Base-by-base conservation (phyloP, 2,329 filamentous ascomycete species). In the Gnomoniopsis smithogilvyi region DNA sequence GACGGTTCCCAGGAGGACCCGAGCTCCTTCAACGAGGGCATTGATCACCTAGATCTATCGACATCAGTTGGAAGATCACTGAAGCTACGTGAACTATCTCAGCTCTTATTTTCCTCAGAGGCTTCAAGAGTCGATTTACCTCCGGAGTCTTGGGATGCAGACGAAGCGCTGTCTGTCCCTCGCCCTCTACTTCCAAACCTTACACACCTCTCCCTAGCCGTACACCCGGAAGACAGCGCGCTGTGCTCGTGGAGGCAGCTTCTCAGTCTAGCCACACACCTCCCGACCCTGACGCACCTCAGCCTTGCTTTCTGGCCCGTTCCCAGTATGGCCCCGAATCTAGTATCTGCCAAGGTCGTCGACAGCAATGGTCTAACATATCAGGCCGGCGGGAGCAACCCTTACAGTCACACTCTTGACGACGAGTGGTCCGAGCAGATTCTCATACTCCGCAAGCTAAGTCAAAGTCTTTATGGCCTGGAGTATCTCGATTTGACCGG, bases 401-500 rank as follows among this genome's bases (percentile, higher is more conserved):
- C 76, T 10, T 86, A 87, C 69, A 85, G 82, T 21, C 83, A 86
- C 63, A 75, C 73, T 1, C 70, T 86, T 3, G 83, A 86, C 63
- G 72, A 78, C 41, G 83, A 87, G 69, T 87, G 81, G 80, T 77
- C 76, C 26, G 85, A 87, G 67, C 81, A 83, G 0, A 76, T 85
- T 6, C 68, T 82, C 19, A 70, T 87, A 2, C 70, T 88, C 51
- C 78, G 79, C 52, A 77, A 79, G 62, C 71, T 88, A 14, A 83
- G 82, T 68, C 77, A 74, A 61, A 72, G 71, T 21, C 72, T 86
- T 8, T 87, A 87, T 65, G 70, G 79, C 19, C 75, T 88, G 2
- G 83, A 87, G 67, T 84, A 82, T 53, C 74, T 88, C 8, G 84
- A 87, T 65, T 69, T 88, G 43, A 85, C 82, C 0, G 85, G 85